phyloP scores from a whole-genome alignment of 176 grass and related monocot genomes.

The Sorghum bicolor region DNA sequence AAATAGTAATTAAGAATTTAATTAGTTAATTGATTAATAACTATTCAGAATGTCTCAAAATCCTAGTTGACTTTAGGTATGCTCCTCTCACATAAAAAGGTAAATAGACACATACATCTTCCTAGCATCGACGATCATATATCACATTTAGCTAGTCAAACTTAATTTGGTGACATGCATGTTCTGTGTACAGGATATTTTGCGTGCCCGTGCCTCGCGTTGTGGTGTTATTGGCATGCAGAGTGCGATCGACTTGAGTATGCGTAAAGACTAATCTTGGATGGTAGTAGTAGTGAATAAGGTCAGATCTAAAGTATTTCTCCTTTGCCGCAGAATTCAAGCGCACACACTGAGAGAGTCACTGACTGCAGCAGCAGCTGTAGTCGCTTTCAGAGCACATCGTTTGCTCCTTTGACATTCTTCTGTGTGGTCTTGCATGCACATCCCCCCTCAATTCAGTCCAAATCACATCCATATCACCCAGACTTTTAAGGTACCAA shows the following conservation, averaged over 20 bases:
- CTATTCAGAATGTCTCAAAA: neutral
- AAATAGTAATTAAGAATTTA: neutral
- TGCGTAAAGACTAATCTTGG: slow-evolving; percentile 49
- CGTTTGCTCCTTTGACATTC: slow-evolving; percentile 42
- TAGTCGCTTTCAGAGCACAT: slow-evolving; percentile 30
- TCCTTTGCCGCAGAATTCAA: slow-evolving; percentile 28
- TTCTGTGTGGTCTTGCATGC: slow-evolving; percentile 33
- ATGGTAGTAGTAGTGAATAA: slow-evolving; percentile 40
- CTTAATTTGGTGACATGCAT: neutral
- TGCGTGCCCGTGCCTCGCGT: neutral
- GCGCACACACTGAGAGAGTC: neutral
- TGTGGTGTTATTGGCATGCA: neutral
- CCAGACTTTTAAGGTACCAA: neutral
- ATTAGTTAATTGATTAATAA: neutral
- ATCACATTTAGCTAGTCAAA: slow-evolving; percentile 4
- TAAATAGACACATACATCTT: neutral
- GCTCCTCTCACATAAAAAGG: neutral
- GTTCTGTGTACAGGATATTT: neutral
- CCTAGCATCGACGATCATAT: neutral
- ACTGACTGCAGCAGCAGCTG: neutral
- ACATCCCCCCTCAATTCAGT: slow-evolving; percentile 33
- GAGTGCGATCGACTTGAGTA: slow-evolving; percentile 29
- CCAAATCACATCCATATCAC: slow-evolving; percentile 43
- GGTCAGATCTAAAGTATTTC: slow-evolving; percentile 23
- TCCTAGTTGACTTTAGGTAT: neutral